Conservation (phyloP, 1,139 yeast genomes). For the Candida smagusa region DNA sequence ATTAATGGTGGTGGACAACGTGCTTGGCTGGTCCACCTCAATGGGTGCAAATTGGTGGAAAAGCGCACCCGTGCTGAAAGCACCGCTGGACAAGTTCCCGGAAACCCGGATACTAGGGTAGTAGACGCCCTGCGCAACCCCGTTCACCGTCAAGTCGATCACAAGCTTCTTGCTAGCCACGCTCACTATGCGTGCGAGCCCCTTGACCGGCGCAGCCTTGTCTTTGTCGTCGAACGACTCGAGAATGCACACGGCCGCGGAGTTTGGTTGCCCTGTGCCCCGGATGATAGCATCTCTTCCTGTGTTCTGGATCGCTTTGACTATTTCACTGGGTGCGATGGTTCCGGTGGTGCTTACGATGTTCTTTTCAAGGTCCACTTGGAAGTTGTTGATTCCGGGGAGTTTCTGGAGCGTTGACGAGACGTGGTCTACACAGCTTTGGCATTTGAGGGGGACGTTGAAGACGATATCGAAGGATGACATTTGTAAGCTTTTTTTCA, state of each 20-base stretch:
- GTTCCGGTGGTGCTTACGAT: slow-evolving; percentile 63
- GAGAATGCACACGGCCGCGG: slow-evolving; percentile 88
- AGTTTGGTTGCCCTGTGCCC: slow-evolving; percentile 84
- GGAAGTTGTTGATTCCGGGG: slow-evolving; percentile 44
- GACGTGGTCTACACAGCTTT: slow-evolving; percentile 64
- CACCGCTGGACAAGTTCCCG: slow-evolving; percentile 79
- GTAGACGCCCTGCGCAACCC: slow-evolving; percentile 61
- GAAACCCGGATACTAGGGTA: slow-evolving; percentile 64
- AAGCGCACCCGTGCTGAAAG: slow-evolving; percentile 60
- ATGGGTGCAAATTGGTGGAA: slow-evolving; percentile 48
- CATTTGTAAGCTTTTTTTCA: too few relatives aligned
- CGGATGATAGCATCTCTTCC: slow-evolving; percentile 90
- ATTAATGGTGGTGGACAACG: slow-evolving; percentile 29
- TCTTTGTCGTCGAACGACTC: slow-evolving; percentile 64
- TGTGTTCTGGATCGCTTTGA: slow-evolving; percentile 59
- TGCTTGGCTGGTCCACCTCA: slow-evolving; percentile 32
- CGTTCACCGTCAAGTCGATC: slow-evolving; percentile 77
- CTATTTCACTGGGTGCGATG: slow-evolving; percentile 67
- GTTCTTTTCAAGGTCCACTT: slow-evolving; percentile 53
- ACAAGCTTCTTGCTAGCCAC: slow-evolving; percentile 49
- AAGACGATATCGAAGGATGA: slow-evolving; percentile 54
- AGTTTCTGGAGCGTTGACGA: slow-evolving; percentile 47
- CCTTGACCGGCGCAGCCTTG: slow-evolving; percentile 63
- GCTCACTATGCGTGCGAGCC: slow-evolving; percentile 83
- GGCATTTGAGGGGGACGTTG: slow-evolving; percentile 77